Evolutionary conservation across 257 asterid genomes (phyloP).

Genomic region (Euphrasia confusa): DNA sequence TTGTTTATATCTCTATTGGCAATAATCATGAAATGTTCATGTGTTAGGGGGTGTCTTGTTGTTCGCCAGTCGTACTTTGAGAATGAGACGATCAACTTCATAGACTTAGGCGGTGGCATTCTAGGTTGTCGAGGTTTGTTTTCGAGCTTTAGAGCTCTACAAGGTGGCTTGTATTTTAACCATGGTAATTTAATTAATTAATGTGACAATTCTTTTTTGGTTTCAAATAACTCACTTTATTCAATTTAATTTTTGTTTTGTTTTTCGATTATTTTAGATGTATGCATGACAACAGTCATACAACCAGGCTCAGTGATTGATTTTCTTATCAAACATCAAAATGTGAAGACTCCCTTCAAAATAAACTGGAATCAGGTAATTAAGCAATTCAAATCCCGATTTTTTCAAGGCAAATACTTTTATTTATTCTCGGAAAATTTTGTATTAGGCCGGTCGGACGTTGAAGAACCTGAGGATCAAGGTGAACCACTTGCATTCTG

Average conservation of each 20-base stretch:
- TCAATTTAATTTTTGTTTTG: not conserved
- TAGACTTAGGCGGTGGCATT: slow-evolving; percentile 43
- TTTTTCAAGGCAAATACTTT: not conserved
- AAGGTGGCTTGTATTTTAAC: slow-evolving; percentile 47
- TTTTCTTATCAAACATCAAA: slow-evolving; percentile 41
- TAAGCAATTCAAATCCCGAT: not conserved
- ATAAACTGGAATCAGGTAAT: slow-evolving; percentile 48
- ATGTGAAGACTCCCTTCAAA: slow-evolving; percentile 38
- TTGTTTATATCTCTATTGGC: not conserved
- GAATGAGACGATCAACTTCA: slow-evolving; percentile 28
- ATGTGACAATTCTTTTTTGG: not conserved
- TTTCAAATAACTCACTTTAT: not conserved
- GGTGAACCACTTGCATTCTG: slow-evolving; percentile 34
- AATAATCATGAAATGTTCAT: not conserved
- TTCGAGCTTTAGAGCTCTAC: slow-evolving; percentile 43
- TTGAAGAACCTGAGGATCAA: slow-evolving; percentile 41
- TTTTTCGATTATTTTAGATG: slow-evolving; percentile 29
- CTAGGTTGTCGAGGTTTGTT: slow-evolving; percentile 47
- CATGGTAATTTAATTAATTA: slow-evolving; percentile 29
- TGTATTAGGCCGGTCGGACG: slow-evolving; percentile 35
- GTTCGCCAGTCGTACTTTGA: slow-evolving; percentile 39
- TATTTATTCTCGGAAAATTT: not conserved
- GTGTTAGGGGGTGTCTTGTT: slow-evolving; percentile 44
- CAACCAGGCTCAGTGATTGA: slow-evolving; percentile 43
- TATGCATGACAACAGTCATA: slow-evolving; percentile 37